Percentiles rank a stretch among this genome's conserved stretches.
These are phyloP conservation scores for Fusarium concolor DNA, from an alignment of 2,329 filamentous ascomycete genomes.

Conservation along the genomic window DNA sequence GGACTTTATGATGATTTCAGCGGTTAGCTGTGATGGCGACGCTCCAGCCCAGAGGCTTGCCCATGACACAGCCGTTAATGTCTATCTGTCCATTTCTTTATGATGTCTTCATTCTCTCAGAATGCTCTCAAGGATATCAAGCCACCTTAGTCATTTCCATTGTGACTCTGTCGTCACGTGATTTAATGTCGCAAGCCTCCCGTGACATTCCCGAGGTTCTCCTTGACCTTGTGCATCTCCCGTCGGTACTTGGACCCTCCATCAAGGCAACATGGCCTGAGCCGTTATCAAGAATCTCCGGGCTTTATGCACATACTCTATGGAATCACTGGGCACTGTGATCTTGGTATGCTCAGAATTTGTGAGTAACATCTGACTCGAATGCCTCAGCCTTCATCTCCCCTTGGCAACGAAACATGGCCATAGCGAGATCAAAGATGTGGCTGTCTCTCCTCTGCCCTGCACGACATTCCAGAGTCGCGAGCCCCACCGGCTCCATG, in stretches of 20 bases:
- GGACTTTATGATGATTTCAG: constrained; percentile 34
- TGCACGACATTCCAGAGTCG: constrained; percentile 45
- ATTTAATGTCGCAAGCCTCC: constrained; percentile 27
- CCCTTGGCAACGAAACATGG: constrained; percentile 12
- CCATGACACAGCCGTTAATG: not conserved
- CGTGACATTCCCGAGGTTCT: constrained; percentile 44
- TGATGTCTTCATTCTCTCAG: not conserved
- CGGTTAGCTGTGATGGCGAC: constrained; percentile 1
- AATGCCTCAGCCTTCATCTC: not conserved
- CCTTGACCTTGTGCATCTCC: constrained; percentile 42
- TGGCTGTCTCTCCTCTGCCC: constrained; percentile 42
- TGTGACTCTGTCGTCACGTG: constrained; percentile 20
- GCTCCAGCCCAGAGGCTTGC: not conserved
- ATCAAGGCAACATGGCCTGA: constrained; percentile 24
- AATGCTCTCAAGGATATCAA: not conserved
- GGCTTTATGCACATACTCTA: not conserved
- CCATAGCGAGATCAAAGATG: constrained; percentile 15
- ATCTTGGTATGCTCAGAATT: not conserved
- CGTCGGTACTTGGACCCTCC: constrained; percentile 43
- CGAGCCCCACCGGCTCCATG: constrained; percentile 43
- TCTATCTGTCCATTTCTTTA: not conserved
- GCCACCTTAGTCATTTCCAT: not conserved
- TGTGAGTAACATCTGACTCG: not conserved
- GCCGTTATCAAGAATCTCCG: constrained; percentile 25
- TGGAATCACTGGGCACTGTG: not conserved